Percentiles rank a stretch among this genome's conserved stretches.
These are phyloP conservation scores for Mycena albidolilacea DNA, from an alignment of 768 basidiomycete species.

Conservation along the genomic window DNA sequence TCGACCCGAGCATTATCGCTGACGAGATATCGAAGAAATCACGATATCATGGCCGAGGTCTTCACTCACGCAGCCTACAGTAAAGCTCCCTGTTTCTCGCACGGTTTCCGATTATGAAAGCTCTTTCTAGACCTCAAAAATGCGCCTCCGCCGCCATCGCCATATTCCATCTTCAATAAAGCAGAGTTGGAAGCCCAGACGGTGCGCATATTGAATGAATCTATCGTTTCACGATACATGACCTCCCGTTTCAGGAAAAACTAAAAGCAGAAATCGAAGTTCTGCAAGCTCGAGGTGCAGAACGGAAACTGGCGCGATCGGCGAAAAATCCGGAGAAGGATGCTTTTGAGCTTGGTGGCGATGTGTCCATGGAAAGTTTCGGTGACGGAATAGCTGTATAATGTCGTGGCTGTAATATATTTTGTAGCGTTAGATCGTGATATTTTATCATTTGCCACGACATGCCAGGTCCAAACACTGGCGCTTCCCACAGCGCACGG, in stretches of 20 bases:
- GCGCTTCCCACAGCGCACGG: too few relatives aligned
- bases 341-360: slow-evolving; percentile 24
- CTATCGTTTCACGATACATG: background rate
- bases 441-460: too few relatives aligned
- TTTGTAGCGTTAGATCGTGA: slow-evolving; percentile 27
- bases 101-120: background rate
- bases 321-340: slow-evolving; percentile 23
- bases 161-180: slow-evolving; percentile 75
- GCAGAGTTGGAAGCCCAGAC: slow-evolving; percentile 69
- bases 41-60: slow-evolving; percentile 88
- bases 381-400: slow-evolving; percentile 33
- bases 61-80: slow-evolving; percentile 83
- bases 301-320: slow-evolving; percentile 31
- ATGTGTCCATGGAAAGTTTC: slow-evolving; percentile 31
- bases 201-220: slow-evolving; percentile 52
- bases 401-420: slow-evolving; percentile 12
- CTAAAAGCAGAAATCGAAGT: slow-evolving; percentile 72
- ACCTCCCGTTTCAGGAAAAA: slow-evolving; percentile 59
- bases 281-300: slow-evolving; percentile 53
- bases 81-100: slow-evolving; percentile 37
- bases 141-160: slow-evolving; percentile 53
- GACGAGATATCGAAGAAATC: slow-evolving; percentile 83
- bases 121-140: slow-evolving; percentile 57
- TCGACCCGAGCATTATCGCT: slow-evolving; percentile 81
- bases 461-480: too few relatives aligned